Base-by-base conservation (phyloP, 2,329 filamentous ascomycete genomes). In the Dissoconium aciculare region DNA sequence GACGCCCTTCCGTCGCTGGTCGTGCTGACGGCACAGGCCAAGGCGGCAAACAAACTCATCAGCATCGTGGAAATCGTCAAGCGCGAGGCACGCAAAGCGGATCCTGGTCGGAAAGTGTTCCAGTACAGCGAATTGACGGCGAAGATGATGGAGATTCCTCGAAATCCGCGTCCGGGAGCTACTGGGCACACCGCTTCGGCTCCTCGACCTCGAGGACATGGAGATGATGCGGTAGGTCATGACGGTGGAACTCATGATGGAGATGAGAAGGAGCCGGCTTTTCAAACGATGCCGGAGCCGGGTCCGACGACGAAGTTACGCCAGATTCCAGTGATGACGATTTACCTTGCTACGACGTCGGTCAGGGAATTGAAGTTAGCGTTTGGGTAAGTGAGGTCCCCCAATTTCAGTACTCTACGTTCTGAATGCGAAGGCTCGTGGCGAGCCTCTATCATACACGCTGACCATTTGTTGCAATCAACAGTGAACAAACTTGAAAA, bases 1-100 rank as follows among this genome's bases (percentile, higher is more conserved):
- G n/a, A n/a, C n/a, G n/a, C n/a, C n/a, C n/a, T n/a, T n/a, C n/a
- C n/a, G n/a, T 43, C 39, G 11, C 39, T 69, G 1, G 46, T 62
- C 5, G 41, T 54, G 19, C 37, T 66, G 6, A 44, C 49, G 26
- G 55, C 61, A 10, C 55, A 56, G 31, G 49, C 53, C 3, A 40
- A 43, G 10, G 49, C 45, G 3, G 63, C 69, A 2, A 63, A 62
- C 52, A 84, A 83, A 52, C 59, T 81, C 44, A 68, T 81, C 43
- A 75, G 69, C 3, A 66, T 82, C 27, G 64, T 65, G 26, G 78
- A 83, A 52, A 72, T 78, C 23, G 48, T 46, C n/a, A 56, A 57
- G 36, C 47, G 54, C 48, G 34, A 57, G 11, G 47, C 54, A 11
- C 41, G 47, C 26, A 25, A 10, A 5, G 55, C 53, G 11, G 21